Conservation (phyloP, 306 rosid species). For the Sechiopsis laciniata region DNA sequence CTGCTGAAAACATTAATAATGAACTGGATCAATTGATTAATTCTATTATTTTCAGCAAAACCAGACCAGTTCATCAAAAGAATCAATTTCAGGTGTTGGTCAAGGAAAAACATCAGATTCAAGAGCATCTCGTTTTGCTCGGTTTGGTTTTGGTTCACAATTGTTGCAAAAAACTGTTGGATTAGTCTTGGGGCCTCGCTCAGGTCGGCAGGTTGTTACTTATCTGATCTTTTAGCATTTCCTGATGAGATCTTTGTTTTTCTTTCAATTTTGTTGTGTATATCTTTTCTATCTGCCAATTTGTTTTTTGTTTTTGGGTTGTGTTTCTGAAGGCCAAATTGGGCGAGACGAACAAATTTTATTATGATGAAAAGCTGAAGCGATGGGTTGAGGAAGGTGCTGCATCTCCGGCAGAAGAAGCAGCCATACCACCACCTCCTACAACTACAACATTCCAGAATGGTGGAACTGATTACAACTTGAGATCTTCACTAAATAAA, state of each 20-base stretch:
- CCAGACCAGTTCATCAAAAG: conserved; percentile 46
- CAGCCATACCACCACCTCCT: conserved; percentile 75
- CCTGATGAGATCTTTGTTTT: not conserved
- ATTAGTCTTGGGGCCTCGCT: conserved; percentile 64
- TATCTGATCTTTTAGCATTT: not conserved
- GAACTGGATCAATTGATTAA: not conserved
- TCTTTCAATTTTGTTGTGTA: not conserved
- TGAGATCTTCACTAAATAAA: conserved; percentile 56
- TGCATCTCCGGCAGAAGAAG: conserved; percentile 65
- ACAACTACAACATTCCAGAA: conserved; percentile 61
- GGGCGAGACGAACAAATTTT: conserved; percentile 81
- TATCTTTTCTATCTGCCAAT: not conserved
- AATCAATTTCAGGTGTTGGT: conserved; percentile 36
- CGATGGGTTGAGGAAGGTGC: conserved; percentile 92
- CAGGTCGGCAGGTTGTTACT: conserved; percentile 57
- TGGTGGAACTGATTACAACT: conserved; percentile 58
- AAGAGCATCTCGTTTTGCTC: conserved; percentile 61
- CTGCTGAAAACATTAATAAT: not conserved
- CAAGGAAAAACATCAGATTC: conserved; percentile 53
- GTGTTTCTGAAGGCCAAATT: conserved; percentile 62
- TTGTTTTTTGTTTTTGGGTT: not conserved
- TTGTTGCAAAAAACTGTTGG: conserved; percentile 73
- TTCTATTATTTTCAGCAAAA: conserved; percentile 21
- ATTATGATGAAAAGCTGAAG: conserved; percentile 80
- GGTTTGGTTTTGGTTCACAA: conserved; percentile 73